Evolutionary conservation across 768 basidiomycete genomes (phyloP).

Genomic region (Tylopilus balloui): DNA sequence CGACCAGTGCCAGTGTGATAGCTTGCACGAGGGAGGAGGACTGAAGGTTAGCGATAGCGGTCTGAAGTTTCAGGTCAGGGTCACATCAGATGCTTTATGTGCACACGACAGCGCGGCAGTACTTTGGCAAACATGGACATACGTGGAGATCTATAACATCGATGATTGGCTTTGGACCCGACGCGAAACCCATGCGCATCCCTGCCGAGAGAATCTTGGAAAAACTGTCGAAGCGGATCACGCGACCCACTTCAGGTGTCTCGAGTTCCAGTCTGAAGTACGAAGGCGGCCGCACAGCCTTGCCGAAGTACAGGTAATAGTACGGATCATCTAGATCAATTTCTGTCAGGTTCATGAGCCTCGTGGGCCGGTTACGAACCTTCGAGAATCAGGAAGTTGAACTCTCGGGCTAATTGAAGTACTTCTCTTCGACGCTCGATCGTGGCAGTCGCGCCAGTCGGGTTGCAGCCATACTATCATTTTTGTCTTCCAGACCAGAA

Average conservation of each 20-base stretch:
- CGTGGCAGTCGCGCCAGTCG: constrained; percentile 76
- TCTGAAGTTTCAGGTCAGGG: constrained; percentile 39
- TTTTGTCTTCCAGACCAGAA: background rate
- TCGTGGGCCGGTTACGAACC: constrained; percentile 37
- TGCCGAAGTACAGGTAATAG: constrained; percentile 72
- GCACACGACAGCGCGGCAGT: constrained; percentile 11
- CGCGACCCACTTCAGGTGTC: constrained; percentile 65
- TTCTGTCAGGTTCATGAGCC: background rate
- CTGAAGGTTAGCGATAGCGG: constrained; percentile 64
- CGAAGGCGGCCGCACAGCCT: constrained; percentile 57
- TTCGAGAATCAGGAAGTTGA: constrained; percentile 82
- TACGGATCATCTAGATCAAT: constrained; percentile 67
- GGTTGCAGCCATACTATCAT: constrained; percentile 76
- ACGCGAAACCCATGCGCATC: constrained; percentile 76
- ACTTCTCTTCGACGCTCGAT: constrained; percentile 66
- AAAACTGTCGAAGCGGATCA: constrained; percentile 85
- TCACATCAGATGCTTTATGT: constrained; percentile 8
- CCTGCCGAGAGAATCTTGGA: constrained; percentile 80
- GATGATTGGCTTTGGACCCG: constrained; percentile 66
- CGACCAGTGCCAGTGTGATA: constrained; percentile 52
- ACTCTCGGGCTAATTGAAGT: constrained; percentile 62
- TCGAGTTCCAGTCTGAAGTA: constrained; percentile 79
- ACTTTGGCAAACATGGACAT: constrained; percentile 26
- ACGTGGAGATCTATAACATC: constrained; percentile 69
- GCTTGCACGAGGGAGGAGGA: constrained; percentile 60